A percentile compares a stretch with the other conserved stretches of the same genome.
Evolutionary conservation across 2,329 filamentous ascomycete species (phyloP).

Genomic region (Nemania sp.): DNA sequence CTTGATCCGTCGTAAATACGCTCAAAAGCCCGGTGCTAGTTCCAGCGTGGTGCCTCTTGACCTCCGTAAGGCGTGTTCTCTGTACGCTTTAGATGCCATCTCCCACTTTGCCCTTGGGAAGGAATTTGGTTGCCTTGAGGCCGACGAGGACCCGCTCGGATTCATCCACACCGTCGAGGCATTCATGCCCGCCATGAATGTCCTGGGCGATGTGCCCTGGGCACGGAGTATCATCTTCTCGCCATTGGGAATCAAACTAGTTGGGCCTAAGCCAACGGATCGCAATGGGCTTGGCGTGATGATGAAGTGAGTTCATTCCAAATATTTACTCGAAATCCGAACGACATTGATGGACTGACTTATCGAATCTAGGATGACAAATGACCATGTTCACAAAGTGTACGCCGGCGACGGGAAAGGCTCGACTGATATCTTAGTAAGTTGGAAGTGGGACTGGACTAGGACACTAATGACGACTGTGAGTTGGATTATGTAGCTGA

Average conservation of each 20-base stretch:
- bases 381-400: constrained; percentile 17
- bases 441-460: background rate
- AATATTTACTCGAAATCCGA: too few species aligned
- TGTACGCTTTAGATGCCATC: constrained; percentile 35
- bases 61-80: constrained; percentile 23
- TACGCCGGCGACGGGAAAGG: constrained; percentile 4
- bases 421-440: constrained; percentile 31
- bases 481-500: background rate
- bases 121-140: constrained; percentile 33
- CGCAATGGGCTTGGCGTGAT: constrained; percentile 25
- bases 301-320: constrained; percentile 28
- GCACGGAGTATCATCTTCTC: constrained; percentile 29
- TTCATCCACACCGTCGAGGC: constrained; percentile 24
- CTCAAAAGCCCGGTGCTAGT: background rate
- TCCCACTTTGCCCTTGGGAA: constrained; percentile 32
- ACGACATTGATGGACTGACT: background rate
- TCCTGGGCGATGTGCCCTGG: constrained; percentile 29
- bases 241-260: constrained; percentile 18
- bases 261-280: constrained; percentile 32
- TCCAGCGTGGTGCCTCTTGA: constrained; percentile 23
- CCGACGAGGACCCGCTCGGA: constrained; percentile 27
- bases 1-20: constrained; percentile 30
- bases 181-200: constrained; percentile 11
- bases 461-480: background rate
- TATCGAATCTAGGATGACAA: constrained; percentile 12